Conservation (phyloP, 495 filamentous ascomycete genomes). For the Hypoxylon trugodes region DNA sequence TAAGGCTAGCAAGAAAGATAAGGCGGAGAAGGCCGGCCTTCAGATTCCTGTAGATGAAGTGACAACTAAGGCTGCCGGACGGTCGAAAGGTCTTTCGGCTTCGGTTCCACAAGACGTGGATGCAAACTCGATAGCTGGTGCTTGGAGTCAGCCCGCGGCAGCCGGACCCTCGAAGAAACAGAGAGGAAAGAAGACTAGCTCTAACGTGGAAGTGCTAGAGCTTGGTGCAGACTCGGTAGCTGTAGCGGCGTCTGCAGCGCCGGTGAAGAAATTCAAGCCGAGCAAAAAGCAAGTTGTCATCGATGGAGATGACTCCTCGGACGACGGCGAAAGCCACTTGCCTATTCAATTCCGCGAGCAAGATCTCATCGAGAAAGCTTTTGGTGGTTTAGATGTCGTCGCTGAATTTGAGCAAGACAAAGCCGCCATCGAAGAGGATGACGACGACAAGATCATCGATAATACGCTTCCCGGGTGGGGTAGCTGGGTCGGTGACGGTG, state of each 20-base stretch:
- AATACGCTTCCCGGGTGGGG: constrained; percentile 94
- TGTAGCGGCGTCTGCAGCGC: constrained; percentile 30
- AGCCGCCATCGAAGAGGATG: constrained; percentile 71
- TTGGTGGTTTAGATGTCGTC: constrained; percentile 90
- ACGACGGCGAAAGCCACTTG: constrained; percentile 64
- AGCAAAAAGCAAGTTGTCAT: constrained; percentile 40
- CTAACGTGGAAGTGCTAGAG: constrained; percentile 39
- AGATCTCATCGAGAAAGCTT: constrained; percentile 82
- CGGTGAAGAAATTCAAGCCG: constrained; percentile 32
- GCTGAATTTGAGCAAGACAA: constrained; percentile 86
- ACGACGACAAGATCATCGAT: constrained; percentile 86
- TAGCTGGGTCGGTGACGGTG: constrained; percentile 80
- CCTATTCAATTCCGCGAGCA: constrained; percentile 78
- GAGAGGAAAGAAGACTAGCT: constrained; percentile 36
- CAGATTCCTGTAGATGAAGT: constrained; percentile 32
- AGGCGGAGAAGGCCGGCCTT: constrained; percentile 36
- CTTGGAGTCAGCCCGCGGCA: constrained; percentile 40
- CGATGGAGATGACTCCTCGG: constrained; percentile 55
- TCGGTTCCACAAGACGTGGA: constrained; percentile 16
- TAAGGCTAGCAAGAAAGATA: constrained; percentile 41
- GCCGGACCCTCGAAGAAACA: constrained; percentile 37
- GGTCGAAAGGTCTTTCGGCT: constrained; percentile 41
- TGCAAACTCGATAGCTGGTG: constrained; percentile 36
- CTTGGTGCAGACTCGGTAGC: constrained; percentile 40
- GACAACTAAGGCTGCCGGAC: constrained; percentile 2